phyloP scores from a whole-genome alignment of 768 basidiomycete species.

The Lentinula raphanica region DNA sequence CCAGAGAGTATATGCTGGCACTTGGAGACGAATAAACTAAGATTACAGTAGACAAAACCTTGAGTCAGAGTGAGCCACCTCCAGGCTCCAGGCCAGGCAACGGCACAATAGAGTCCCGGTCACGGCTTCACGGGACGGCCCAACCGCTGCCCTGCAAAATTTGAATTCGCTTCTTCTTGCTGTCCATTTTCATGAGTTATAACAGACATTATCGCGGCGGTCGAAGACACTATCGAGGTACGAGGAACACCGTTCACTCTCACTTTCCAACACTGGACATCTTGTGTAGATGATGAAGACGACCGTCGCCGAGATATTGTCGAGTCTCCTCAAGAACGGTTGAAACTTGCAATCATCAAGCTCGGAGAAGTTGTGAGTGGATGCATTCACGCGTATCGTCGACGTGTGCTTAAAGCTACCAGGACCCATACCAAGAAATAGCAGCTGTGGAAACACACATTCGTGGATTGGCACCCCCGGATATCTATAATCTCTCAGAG shows the following conservation, averaged over 20 bases:
- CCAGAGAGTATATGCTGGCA: no score
- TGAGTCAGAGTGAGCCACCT: no score
- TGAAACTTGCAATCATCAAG: constrained; percentile 62
- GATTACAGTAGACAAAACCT: no score
- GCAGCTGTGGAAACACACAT: constrained; percentile 62
- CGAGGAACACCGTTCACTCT: constrained; percentile 15
- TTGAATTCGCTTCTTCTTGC: no score
- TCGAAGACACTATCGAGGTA: constrained; percentile 49
- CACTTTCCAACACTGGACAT: constrained; percentile 14
- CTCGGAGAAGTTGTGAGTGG: constrained; percentile 76
- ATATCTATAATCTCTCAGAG: constrained; percentile 62
- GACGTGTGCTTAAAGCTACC: neutral
- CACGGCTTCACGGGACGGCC: no score
- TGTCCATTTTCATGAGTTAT: constrained; percentile 42
- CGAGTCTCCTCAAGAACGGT: constrained; percentile 70
- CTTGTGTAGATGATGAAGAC: constrained; percentile 56
- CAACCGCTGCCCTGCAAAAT: neutral
- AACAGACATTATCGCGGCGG: constrained; percentile 47
- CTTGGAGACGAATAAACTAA: no score
- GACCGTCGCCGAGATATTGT: constrained; percentile 58
- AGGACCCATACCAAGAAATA: constrained; percentile 73
- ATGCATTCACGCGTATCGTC: constrained; percentile 6
- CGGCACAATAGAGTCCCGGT: no score
- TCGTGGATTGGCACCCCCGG: constrained; percentile 51
- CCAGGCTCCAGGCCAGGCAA: no score